Percentiles rank a stretch among this genome's conserved stretches.
phyloP scores from a whole-genome alignment of 1,139 yeast genomes.

The Sugiyamaella sp. region DNA sequence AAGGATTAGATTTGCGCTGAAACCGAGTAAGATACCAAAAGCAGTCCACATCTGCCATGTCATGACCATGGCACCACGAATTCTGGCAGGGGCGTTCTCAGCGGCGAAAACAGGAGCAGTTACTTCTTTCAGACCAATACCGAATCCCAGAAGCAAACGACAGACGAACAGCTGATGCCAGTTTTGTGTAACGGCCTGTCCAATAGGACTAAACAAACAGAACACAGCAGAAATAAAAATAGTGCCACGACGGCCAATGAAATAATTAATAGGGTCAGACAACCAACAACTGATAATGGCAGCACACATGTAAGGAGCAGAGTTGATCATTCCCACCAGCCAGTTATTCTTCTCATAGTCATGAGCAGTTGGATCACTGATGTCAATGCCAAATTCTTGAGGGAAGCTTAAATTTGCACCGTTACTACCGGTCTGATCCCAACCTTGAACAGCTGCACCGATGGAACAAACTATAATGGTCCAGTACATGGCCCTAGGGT shows the following conservation, averaged over 20 bases:
- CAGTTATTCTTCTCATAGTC: conserved; percentile 52
- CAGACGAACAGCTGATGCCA: conserved; percentile 80
- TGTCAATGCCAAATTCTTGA: conserved; percentile 54
- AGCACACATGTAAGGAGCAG: conserved; percentile 79
- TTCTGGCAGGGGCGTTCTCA: conserved; percentile 73
- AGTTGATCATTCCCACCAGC: conserved; percentile 73
- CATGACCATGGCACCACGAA: conserved; percentile 81
- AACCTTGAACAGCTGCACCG: conserved; percentile 91
- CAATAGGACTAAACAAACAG: conserved; percentile 45
- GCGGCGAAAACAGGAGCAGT: conserved; percentile 78
- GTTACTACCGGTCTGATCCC: conserved; percentile 86
- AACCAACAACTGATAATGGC: conserved; percentile 71
- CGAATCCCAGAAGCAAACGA: conserved; percentile 71
- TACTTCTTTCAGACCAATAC: conserved; percentile 77
- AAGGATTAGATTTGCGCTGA: conserved; percentile 66
- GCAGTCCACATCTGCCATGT: conserved; percentile 89
- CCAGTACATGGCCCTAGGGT: conserved; percentile 60
- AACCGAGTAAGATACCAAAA: conserved; percentile 80
- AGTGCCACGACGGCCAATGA: conserved; percentile 70
- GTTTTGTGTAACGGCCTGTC: conserved; percentile 61
- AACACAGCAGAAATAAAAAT: conserved; percentile 67
- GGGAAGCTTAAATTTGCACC: conserved; percentile 83
- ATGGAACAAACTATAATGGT: conserved; percentile 75
- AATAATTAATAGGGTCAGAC: conserved; percentile 65
- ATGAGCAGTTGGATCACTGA: conserved; percentile 30